Evolutionary conservation across 768 basidiomycete genomes (phyloP).

Genomic region (Trametes cinnabarina): DNA sequence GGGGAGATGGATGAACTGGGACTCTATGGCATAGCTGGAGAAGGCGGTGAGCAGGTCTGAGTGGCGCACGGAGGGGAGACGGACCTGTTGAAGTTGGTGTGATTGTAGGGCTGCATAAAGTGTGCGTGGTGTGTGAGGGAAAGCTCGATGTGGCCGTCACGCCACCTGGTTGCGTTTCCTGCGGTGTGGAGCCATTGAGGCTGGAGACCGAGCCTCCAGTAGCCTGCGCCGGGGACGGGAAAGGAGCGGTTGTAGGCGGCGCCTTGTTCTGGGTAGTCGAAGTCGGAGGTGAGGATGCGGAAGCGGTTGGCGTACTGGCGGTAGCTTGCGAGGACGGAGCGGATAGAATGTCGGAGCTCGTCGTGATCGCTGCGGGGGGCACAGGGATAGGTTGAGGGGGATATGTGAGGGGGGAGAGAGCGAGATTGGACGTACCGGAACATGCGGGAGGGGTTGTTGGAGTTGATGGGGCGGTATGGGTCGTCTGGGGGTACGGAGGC

Average conservation of each 20-base stretch:
- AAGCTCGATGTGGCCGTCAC: constrained; percentile 29
- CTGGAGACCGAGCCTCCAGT: constrained; percentile 35
- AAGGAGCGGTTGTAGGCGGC: constrained; percentile 1
- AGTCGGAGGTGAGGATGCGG: constrained; percentile 37
- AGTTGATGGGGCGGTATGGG: constrained; percentile 23
- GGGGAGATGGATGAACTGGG: constrained; percentile 32
- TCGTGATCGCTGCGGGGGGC: constrained; percentile 33
- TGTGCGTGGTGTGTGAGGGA: constrained; percentile 34
- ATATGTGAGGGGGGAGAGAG: background rate
- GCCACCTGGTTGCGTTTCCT: constrained; percentile 18
- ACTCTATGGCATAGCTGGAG: constrained; percentile 36
- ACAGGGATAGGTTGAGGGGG: background rate
- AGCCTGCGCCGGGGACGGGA: constrained; percentile 5
- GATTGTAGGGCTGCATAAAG: constrained; percentile 25
- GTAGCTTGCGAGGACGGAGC: constrained; percentile 34
- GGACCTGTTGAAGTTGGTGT: constrained; percentile 35
- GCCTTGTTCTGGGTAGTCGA: constrained; percentile 25
- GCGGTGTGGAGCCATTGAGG: constrained; percentile 40
- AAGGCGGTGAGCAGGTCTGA: background rate
- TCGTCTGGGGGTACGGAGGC: constrained; percentile 16
- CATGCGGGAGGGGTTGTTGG: constrained; percentile 21
- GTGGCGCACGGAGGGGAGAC: background rate
- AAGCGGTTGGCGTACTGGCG: constrained; percentile 28
- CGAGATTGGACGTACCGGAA: constrained; percentile 21
- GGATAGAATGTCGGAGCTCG: constrained; percentile 37